Evolutionary conservation across 257 asterid species (phyloP).

Genomic region (Linaria vulgaris): DNA sequence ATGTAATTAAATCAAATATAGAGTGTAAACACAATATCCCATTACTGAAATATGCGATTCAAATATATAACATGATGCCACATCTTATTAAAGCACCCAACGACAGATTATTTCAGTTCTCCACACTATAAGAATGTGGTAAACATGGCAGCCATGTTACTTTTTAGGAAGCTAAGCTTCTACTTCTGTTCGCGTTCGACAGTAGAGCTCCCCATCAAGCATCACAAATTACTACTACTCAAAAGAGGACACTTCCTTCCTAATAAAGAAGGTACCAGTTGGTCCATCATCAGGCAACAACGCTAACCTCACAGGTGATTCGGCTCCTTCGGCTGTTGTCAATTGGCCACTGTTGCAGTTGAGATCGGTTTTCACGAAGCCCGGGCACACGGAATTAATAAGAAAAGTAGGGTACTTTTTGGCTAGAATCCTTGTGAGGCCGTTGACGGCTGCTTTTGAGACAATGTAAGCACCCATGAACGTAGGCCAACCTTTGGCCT

Average conservation of each 20-base stretch:
- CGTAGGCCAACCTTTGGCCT: constrained; percentile 43
- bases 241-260: constrained; percentile 36
- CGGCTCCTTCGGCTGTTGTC: constrained; percentile 47
- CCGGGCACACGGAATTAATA: constrained; percentile 50
- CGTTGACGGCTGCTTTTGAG: constrained; percentile 49
- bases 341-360: constrained; percentile 30
- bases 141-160: too few relatives aligned
- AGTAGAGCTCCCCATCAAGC: background rate
- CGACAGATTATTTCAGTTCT: too few relatives aligned
- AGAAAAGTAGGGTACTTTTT: constrained; percentile 25
- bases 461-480: constrained; percentile 33
- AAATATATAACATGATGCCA: too few relatives aligned
- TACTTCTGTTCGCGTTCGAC: too few relatives aligned
- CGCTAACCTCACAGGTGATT: constrained; percentile 38
- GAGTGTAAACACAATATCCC: too few relatives aligned
- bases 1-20: too few relatives aligned
- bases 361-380: constrained; percentile 44
- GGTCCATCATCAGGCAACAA: constrained; percentile 52
- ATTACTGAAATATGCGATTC: too few relatives aligned
- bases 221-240: constrained; percentile 4
- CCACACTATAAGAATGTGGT: too few relatives aligned
- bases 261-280: constrained; percentile 40
- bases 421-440: constrained; percentile 41
- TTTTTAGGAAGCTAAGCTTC: too few relatives aligned
- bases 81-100: too few relatives aligned